Conservation (phyloP, 2,329 filamentous ascomycete genomes). For the Calonectria henricotiae region DNA sequence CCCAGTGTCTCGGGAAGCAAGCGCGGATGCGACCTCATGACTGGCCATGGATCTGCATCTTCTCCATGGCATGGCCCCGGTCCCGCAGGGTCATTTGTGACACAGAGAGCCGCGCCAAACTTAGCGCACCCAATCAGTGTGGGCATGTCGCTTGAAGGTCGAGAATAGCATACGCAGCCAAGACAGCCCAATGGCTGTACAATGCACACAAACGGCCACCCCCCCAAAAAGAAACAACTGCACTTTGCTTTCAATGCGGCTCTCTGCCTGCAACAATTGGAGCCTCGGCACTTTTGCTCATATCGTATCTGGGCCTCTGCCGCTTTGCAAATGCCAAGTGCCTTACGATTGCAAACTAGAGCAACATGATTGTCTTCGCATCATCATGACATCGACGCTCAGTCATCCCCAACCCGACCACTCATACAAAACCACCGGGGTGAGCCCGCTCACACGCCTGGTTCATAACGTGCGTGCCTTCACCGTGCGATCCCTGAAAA, state of each 20-base stretch:
- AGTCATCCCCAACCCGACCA: conserved; percentile 11
- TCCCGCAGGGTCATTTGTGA: conserved; percentile 33
- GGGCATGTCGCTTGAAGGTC: conserved; percentile 20
- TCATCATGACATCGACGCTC: conserved; percentile 29
- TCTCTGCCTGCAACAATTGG: conserved; percentile 7
- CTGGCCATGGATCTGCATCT: conserved; percentile 20
- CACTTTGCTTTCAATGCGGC: conserved; percentile 15
- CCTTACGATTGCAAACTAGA: neutral
- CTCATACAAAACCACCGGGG: neutral
- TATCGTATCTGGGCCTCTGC: conserved; percentile 7
- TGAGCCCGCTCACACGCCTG: conserved; percentile 24
- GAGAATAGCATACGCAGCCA: conserved; percentile 39
- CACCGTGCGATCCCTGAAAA: neutral
- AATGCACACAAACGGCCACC: neutral
- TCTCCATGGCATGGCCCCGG: neutral
- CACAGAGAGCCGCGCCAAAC: conserved; percentile 29
- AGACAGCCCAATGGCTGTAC: conserved; percentile 21
- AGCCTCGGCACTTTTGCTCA: conserved; percentile 26
- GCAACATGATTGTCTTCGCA: neutral
- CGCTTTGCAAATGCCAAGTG: neutral
- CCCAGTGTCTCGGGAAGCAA: conserved; percentile 36
- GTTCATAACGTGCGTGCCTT: neutral
- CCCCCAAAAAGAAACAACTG: neutral
- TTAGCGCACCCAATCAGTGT: conserved; percentile 37
- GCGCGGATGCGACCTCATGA: conserved; percentile 32